phyloP scores from a whole-genome alignment of 331 rosid genomes.

The Quercus lobata region DNA sequence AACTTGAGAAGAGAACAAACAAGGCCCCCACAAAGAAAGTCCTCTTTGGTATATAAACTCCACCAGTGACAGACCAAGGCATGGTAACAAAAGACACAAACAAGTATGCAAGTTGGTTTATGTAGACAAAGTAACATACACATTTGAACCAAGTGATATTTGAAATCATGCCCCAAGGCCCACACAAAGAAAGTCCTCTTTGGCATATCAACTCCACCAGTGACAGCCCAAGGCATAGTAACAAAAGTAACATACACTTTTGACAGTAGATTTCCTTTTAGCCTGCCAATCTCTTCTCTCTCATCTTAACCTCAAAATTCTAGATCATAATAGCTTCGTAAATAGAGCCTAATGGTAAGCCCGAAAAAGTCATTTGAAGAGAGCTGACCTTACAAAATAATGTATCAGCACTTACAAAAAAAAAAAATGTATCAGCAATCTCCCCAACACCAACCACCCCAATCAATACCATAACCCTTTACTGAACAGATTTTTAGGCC shows the following conservation, averaged over 20 bases:
- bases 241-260: too few species aligned
- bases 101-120: neutral
- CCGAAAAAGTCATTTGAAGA: neutral
- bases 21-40: neutral
- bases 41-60: neutral
- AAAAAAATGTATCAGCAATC: neutral
- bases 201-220: too few species aligned
- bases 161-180: too few species aligned
- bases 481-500: neutral
- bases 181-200: too few species aligned
- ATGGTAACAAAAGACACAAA: neutral
- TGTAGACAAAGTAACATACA: too few species aligned
- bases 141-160: too few species aligned
- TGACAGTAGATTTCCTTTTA: too few species aligned
- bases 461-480: neutral
- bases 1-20: neutral
- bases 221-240: too few species aligned
- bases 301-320: too few species aligned
- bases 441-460: neutral
- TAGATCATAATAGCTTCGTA: too few species aligned
- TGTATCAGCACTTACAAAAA: neutral
- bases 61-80: neutral
- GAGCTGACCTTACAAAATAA: neutral
- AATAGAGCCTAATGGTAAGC: too few species aligned
- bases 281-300: too few species aligned